Evolutionary conservation across 2,329 filamentous ascomycete genomes (phyloP).

Genomic region (Claviceps sp.): DNA sequence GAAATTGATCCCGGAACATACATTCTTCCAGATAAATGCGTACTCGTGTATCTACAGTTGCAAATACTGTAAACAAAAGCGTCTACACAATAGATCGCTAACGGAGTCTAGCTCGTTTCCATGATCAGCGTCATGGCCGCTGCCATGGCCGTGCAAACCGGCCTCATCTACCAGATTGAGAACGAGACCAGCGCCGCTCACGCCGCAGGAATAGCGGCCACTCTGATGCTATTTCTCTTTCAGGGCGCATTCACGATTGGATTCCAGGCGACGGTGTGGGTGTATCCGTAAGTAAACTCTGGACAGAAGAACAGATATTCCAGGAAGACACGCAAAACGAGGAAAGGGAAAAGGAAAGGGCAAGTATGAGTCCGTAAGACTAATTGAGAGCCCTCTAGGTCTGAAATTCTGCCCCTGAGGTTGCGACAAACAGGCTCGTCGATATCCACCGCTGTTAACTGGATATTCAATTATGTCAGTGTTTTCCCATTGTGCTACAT

Average conservation of each 20-base stretch:
- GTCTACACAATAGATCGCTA: neutral
- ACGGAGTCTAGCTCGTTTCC: conserved; percentile 18
- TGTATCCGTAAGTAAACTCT: conserved; percentile 13
- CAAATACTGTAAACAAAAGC: no score
- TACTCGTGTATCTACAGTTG: no score
- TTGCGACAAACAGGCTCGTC: conserved; percentile 19
- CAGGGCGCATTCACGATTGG: neutral
- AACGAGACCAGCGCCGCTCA: conserved; percentile 18
- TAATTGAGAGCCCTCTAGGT: conserved; percentile 8
- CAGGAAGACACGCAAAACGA: neutral
- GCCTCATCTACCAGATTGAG: conserved; percentile 26
- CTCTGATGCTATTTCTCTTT: conserved; percentile 28
- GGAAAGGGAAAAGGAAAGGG: no score
- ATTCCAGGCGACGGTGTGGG: conserved; percentile 21
- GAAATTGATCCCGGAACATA: no score
- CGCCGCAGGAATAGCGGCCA: conserved; percentile 23
- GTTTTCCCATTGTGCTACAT: no score
- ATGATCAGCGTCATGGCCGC: conserved; percentile 26
- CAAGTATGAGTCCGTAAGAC: neutral
- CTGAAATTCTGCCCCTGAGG: conserved; percentile 19
- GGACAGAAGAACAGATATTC: no score
- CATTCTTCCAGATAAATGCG: no score
- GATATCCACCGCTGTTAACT: conserved; percentile 20
- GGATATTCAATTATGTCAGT: conserved; percentile 22
- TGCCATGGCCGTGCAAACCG: conserved; percentile 27